Base-by-base conservation (phyloP, 257 asterid genomes). In the Prunella vulgaris region DNA sequence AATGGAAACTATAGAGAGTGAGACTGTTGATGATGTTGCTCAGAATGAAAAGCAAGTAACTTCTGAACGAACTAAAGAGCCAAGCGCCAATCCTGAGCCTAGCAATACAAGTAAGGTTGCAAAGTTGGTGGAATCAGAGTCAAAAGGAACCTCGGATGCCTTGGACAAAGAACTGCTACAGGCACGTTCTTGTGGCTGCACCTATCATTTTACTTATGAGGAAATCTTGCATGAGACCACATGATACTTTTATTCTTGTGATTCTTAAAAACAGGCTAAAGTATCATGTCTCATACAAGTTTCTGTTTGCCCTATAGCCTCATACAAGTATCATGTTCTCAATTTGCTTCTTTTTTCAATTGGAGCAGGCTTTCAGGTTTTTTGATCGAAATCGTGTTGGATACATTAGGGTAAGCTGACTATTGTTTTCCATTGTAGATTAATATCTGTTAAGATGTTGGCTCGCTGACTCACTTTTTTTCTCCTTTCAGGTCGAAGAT, bases 311-410 rank as follows among this genome's bases (percentile, higher is more conserved):
- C 33, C 4, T 30, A 30, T 25, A 27, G 35, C 62, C 10, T 56
- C 61, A n/a, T n/a, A n/a, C n/a, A n/a, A n/a, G 8, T 21, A 17
- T 69, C 46, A 32, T 63, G 38, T 62, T 67, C 32, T 67, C 15
- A 33, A n/a, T 18, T 59, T 79, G 6, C 15, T 48, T 48, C 33
- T 38, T 67, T 76, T 61, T 42, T 21, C 22, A 33, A 22, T 56
- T 37, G 62, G 61, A 48, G 53, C 73, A 92, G 97, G 99, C 99
- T 73, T 94, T 94, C 86, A 89, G 97, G 82, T 94, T 94, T 76
- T 93, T 94, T 75, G 99, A 94, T 53, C 87, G 97, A 28, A 94
- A 87, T 72, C 93, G 96, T 44, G 90, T 77, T 62, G 99, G 99
- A 69, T 82, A 86, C 77, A 53, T 94, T 38, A 87, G 93, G 90